Base-by-base conservation (phyloP, 768 basidiomycete species). In the Amanita jacksonii region DNA sequence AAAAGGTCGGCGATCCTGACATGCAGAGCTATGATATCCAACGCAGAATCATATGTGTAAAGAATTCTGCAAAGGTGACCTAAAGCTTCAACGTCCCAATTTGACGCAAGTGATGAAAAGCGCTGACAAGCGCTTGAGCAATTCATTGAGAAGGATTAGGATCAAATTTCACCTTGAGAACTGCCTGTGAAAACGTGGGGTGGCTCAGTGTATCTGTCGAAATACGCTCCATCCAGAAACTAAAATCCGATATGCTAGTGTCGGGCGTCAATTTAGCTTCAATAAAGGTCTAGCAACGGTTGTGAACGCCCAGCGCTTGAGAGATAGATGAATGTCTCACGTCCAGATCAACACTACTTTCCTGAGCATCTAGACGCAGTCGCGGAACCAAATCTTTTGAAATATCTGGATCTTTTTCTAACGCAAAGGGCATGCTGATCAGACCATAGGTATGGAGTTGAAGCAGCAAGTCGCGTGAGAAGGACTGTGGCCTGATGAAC, bases 21-120 rank as follows among this genome's bases (percentile, higher is more conserved):
- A 56, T 90, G 82, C 19, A 89, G 61, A 6, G 83, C 73, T 34
- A 89, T 51, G 36, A 85, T 72, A 52, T 89, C 85, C 15, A 90
- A 60, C 0, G 75, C 73, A 18, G 60, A 58, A 48, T 80, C 77
- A 42, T 76, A 68, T 10, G 67, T 63, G 49, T 74, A 79, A 8
- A 90, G 67, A 16, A 79, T 57, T 56, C 74, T 79, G 57, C 81
- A 85, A n/a, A 85, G 61, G 51, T 77, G 74, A 41, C 85, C 77
- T 32, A 89, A 63, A 12, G 75, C 61, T 56, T 88, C 85, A 4
- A 84, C 68, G 47, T 90, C 84, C 27, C 73, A 62, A 15, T 70
- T 61, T 22, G 63, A 63, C 7, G 73, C 65, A 18, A 76, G 66
- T 6, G 64, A 59, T n/a, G 65, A 60, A 53, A 85, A 82, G 28